Evolutionary conservation across 768 basidiomycete genomes (phyloP), one percentile per base, ranked within the genome.

Genomic region (Piloderma croceum): DNA sequence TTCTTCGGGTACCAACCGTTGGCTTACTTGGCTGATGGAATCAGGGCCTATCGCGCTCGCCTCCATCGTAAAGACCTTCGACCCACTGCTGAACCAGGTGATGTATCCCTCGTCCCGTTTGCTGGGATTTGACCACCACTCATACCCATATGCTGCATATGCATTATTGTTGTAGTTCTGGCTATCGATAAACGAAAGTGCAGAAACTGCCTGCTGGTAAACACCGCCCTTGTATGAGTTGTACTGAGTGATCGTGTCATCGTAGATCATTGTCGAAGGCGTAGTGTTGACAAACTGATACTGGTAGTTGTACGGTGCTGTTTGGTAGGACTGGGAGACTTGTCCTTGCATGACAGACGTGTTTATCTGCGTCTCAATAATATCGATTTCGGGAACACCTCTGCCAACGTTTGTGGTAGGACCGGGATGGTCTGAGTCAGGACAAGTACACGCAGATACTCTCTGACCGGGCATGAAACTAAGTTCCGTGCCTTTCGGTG

Each of bases 311-410:
- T 81, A 92, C 7, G 90, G 90, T 7, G 88, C 89, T 27, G 73
- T 58, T 61, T 93, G 90, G 54, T 75, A 74, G 50, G 80, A 84
- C 63, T 93, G 91, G 2, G 88, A 90, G 2, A 83, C 84, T 49
- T 82, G 68, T 31, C 76, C 87, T 55, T 64, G 52, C 50, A 75
- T 71, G 4, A 61, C 43, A 41, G 38, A 45, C 3, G 70, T 50
- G 50, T 90, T 68, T 43, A 82, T 64, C 58, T 91, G 84, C 0
- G 90, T 80, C 67, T 98, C 93, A 43, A 94, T 56, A 44, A 98
- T 72, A 61, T 97, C 93, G 50, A 97, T 90, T 67, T 98, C 94
- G 2, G 94, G 93, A 2, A 83, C 88, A 23, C 79, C 79, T 38
- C 93, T 79, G 15, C 81, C 81, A 15, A 53, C 57, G 32, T 54